Base-by-base conservation (phyloP, 2,329 filamentous ascomycete species). In the Cercospora brassicicola region DNA sequence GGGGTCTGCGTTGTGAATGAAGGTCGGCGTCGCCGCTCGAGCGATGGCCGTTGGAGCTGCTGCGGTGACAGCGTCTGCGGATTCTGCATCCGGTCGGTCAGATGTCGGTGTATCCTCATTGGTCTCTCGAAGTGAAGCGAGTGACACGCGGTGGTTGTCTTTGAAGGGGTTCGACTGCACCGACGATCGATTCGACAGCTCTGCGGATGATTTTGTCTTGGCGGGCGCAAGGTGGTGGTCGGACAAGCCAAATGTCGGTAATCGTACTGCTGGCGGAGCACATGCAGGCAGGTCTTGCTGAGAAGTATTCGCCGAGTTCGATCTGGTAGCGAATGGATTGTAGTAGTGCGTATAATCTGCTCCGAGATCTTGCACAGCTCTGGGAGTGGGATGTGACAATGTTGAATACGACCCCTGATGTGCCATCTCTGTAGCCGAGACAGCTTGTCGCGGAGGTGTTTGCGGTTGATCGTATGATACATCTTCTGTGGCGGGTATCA, bases 311-410 rank as follows among this genome's bases (percentile, higher is more conserved):
- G 73, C 71, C 8, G 78, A 79, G 45, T 75, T 77, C 59, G 76
- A 76, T 18, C 73, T 71, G 20, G 76, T 76, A 62, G 74, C 73
- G 71, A 80, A 79, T 33, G 79, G 79, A 60, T 79, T 79, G 71
- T 74, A 79, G 71, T 79, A 80, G 57, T 78, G 74, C 65, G 75
- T 77, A 69, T 79, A 80, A 67, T 79, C 78, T 4, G 76, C 72
- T 9, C 78, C 78, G 5, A 80, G 70, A 62, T 80, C 78, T 30
- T 75, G 73, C n/a, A 80, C 73, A 9, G 77, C 74, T 56, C 73
- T 71, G 18, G 78, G 78, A 11, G 77, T 77, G 13, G 69, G 67
- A 31, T 73, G 66, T n/a, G 68, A 69, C 39, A 78, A 68, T 66
- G 74, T 78, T 5, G 74, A 63, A 3, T 69, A 71, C 2, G 76